phyloP scores from a whole-genome alignment of 306 rosid genomes.

The Cicer chorassanicum region DNA sequence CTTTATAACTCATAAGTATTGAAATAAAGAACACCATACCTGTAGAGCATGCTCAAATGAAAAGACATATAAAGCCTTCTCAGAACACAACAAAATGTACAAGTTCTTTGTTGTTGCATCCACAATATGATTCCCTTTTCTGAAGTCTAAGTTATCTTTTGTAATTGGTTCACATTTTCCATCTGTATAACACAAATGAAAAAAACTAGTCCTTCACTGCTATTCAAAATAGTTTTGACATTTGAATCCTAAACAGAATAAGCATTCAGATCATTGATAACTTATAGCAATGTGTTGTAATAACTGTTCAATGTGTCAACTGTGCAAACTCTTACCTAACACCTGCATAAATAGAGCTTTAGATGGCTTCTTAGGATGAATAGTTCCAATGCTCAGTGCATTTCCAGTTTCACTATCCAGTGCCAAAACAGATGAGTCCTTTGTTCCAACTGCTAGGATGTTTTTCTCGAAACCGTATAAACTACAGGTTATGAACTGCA shows the following conservation, averaged over 20 bases:
- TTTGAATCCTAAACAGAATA: conserved; percentile 28
- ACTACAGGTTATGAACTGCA: conserved; percentile 69
- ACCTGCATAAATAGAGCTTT: conserved; percentile 77
- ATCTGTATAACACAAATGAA: conserved; percentile 49
- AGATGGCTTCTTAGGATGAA: conserved; percentile 88
- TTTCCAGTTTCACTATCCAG: conserved; percentile 81
- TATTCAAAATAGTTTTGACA: conserved; percentile 7
- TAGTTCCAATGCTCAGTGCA: conserved; percentile 48
- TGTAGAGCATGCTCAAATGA: conserved; percentile 75
- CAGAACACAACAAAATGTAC: conserved; percentile 73
- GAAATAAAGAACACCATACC: conserved; percentile 52
- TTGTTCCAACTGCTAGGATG: conserved; percentile 68
- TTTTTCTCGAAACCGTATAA: conserved; percentile 81
- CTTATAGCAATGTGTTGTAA: background rate
- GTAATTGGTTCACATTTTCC: conserved; percentile 52
- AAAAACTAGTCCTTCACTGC: conserved; percentile 35
- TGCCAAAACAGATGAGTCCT: conserved; percentile 77
- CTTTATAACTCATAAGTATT: conserved; percentile 17
- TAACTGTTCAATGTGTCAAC: conserved; percentile 21
- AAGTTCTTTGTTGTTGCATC: conserved; percentile 58
- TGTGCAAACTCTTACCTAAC: conserved; percentile 62
- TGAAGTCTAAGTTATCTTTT: conserved; percentile 49
- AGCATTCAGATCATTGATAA: conserved; percentile 7
- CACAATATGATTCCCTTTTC: conserved; percentile 52
- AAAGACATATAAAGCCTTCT: conserved; percentile 78